phyloP scores from a whole-genome alignment of 805 yeast genomes.

The Priceomyces carsonii region DNA sequence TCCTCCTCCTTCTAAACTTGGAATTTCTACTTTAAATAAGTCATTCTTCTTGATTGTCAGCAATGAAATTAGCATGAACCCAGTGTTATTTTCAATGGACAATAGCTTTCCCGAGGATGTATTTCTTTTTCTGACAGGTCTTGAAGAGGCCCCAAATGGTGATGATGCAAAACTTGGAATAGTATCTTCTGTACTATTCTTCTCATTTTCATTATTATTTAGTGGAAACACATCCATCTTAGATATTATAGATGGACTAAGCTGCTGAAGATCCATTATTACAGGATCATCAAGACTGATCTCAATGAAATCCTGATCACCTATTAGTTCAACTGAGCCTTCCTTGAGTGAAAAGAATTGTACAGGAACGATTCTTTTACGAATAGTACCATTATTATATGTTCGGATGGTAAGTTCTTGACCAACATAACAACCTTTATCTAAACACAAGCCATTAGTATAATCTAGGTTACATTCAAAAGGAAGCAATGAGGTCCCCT shows the following conservation, averaged over 20 bases:
- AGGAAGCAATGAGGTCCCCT: conserved; percentile 53
- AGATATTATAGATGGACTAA: conserved; percentile 13
- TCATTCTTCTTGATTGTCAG: conserved; percentile 47
- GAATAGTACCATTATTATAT: conserved; percentile 75
- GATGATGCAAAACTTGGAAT: conserved; percentile 21
- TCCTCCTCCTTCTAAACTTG: conserved; percentile 17
- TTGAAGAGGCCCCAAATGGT: conserved; percentile 39
- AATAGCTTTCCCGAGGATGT: conserved; percentile 62
- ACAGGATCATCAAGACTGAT: conserved; percentile 18
- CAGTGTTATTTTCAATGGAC: conserved; percentile 56
- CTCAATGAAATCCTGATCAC: conserved; percentile 13
- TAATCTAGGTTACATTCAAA: conserved; percentile 82
- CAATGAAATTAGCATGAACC: conserved; percentile 59
- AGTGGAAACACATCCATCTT: conserved; percentile 20
- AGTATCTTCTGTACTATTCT: conserved; percentile 7
- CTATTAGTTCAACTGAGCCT: conserved; percentile 8
- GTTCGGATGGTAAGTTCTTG: conserved; percentile 94
- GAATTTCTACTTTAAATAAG: conserved; percentile 30
- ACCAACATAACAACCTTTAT: conserved; percentile 96
- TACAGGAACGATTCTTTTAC: conserved; percentile 79
- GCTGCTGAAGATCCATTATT: conserved; percentile 13
- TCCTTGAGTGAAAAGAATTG: conserved; percentile 27
- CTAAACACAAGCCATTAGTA: conserved; percentile 76
- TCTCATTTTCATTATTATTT: conserved; percentile 14
- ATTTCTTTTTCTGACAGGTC: conserved; percentile 32